Conservation (phyloP, 2,329 filamentous ascomycete genomes). For the Xylaria sp. region DNA sequence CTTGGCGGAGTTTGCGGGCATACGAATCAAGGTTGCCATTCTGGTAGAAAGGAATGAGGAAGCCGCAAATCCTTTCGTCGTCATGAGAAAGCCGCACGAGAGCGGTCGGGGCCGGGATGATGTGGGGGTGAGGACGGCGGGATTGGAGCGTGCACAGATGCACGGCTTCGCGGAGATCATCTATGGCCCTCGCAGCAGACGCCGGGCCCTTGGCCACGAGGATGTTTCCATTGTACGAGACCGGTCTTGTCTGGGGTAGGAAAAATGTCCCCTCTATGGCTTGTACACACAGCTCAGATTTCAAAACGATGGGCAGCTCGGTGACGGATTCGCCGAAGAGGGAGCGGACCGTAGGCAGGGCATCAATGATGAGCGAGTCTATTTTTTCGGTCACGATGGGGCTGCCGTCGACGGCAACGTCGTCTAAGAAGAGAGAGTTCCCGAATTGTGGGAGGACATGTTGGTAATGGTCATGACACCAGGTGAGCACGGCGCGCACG, state of each 20-base stretch:
- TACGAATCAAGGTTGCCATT: constrained; percentile 12
- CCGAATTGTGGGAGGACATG: too few relatives aligned
- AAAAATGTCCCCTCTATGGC: background rate
- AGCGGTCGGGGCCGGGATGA: background rate
- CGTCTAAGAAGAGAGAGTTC: too few relatives aligned
- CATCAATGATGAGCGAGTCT: background rate
- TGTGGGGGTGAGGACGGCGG: background rate
- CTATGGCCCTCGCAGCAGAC: constrained; percentile 1
- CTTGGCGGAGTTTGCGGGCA: constrained; percentile 3
- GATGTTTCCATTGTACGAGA: constrained; percentile 11
- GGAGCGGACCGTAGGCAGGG: constrained; percentile 2
- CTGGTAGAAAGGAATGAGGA: constrained; percentile 11
- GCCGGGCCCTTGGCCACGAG: constrained; percentile 7
- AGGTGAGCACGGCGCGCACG: too few relatives aligned
- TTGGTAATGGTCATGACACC: too few relatives aligned
- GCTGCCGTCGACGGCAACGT: too few relatives aligned
- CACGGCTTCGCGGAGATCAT: constrained; percentile 6
- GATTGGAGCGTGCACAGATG: background rate
- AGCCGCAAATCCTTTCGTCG: constrained; percentile 6
- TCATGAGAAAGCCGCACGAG: constrained; percentile 6
- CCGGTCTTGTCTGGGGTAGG: constrained; percentile 5
- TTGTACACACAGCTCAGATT: constrained; percentile 3
- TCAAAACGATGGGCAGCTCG: background rate
- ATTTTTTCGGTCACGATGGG: too few relatives aligned
- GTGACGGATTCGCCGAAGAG: background rate